Evolutionary conservation across 192 early-diverging fungal genomes (phyloP).

Genomic region (Globomyces pollinis-pini): DNA sequence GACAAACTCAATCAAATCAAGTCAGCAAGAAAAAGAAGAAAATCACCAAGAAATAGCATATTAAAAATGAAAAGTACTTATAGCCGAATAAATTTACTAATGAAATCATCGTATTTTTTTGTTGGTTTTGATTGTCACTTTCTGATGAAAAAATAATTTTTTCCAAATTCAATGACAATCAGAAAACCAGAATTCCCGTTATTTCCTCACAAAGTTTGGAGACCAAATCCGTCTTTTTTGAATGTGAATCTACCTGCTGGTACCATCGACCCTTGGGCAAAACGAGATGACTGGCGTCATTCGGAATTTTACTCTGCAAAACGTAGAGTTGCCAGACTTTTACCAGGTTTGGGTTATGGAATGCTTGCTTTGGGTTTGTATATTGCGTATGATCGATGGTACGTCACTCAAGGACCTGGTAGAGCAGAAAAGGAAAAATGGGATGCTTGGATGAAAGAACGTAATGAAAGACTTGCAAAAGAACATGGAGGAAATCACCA

Average conservation of each 20-base stretch:
- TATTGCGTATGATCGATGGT: constrained; percentile 42
- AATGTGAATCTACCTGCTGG: constrained; percentile 9
- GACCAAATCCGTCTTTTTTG: constrained; percentile 21
- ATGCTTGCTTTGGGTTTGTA: constrained; percentile 28
- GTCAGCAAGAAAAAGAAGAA: too few relatives aligned
- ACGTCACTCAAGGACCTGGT: constrained; percentile 30
- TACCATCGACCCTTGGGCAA: constrained; percentile 33
- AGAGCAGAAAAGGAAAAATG: constrained; percentile 30
- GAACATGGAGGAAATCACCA: constrained; percentile 16
- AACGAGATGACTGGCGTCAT: constrained; percentile 40
- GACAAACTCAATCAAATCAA: too few relatives aligned
- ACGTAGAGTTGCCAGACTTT: constrained; percentile 18
- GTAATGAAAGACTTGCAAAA: constrained; percentile 12
- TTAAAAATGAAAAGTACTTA: too few relatives aligned
- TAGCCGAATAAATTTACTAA: too few relatives aligned
- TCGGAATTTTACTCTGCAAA: constrained; percentile 25
- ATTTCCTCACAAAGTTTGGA: constrained; percentile 24
- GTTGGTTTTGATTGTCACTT: too few relatives aligned
- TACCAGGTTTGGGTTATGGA: constrained; percentile 35
- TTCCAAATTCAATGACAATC: constrained; percentile 8
- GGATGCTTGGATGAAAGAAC: constrained; percentile 30
- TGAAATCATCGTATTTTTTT: too few relatives aligned
- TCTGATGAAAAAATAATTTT: too few relatives aligned
- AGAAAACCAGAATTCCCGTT: constrained; percentile 17
- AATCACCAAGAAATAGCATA: too few relatives aligned